phyloP scores from a whole-genome alignment of 805 yeast genomes.

The Candida insectorum region DNA sequence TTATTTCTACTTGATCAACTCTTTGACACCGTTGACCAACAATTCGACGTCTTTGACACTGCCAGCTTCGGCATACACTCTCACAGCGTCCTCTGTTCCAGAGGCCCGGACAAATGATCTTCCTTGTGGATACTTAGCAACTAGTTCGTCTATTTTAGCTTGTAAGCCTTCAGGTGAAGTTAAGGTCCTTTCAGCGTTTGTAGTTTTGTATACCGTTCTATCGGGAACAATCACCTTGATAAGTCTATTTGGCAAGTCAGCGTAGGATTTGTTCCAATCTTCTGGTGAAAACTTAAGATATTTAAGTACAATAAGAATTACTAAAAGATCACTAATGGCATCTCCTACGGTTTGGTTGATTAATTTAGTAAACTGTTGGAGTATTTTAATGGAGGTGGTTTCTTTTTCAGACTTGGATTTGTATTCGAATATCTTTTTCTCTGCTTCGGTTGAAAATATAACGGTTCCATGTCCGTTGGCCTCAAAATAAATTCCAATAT shows the following conservation, averaged over 20 bases:
- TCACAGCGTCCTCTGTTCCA: constrained; percentile 96
- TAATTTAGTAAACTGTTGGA: constrained; percentile 60
- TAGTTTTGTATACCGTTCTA: constrained; percentile 73
- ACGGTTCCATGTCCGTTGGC: constrained; percentile 99
- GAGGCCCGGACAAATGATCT: constrained; percentile 95
- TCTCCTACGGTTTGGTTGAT: constrained; percentile 99
- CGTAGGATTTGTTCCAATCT: constrained; percentile 74
- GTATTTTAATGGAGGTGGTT: constrained; percentile 46
- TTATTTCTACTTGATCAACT: constrained; percentile 18
- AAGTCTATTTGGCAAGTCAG: constrained; percentile 83
- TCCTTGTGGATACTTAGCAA: constrained; percentile 54
- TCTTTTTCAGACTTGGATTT: constrained; percentile 37
- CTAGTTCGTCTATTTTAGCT: constrained; percentile 60
- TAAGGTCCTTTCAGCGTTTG: constrained; percentile 85
- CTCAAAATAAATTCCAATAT: constrained; percentile 92
- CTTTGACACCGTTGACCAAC: constrained; percentile 20
- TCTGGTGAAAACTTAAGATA: constrained; percentile 56
- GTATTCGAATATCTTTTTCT: constrained; percentile 30
- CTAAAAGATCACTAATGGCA: constrained; percentile 87
- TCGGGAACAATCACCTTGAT: constrained; percentile 82
- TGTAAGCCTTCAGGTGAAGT: constrained; percentile 79
- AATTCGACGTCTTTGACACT: constrained; percentile 29
- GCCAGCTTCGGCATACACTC: constrained; percentile 89
- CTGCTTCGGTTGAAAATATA: constrained; percentile 58
- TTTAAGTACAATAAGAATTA: constrained; percentile 63